These are phyloP conservation scores for Yueomyces sp. DNA, from an alignment of 805 yeast species.

Conservation along the genomic window DNA sequence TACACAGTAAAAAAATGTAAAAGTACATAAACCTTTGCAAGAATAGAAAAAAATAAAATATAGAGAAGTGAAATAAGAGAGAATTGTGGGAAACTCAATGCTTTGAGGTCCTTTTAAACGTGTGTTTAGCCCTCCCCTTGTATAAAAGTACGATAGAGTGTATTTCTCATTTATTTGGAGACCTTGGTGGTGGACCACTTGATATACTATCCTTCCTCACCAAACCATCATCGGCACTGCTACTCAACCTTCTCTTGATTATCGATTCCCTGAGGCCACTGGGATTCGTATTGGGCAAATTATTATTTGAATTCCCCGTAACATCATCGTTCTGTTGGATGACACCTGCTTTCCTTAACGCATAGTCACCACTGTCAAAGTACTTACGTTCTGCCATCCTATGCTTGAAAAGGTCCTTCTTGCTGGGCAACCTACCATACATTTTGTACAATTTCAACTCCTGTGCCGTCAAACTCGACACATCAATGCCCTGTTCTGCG, in stretches of 20 bases:
- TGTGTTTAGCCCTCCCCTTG: too few species aligned
- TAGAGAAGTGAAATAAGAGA: too few species aligned
- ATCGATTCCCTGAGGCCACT: constrained; percentile 23
- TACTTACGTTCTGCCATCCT: constrained; percentile 80
- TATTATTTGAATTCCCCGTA: constrained; percentile 15
- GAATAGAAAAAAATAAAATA: too few species aligned
- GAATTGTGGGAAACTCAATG: too few species aligned
- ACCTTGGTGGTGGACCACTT: constrained; percentile 25
- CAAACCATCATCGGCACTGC: constrained; percentile 20
- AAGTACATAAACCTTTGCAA: too few species aligned
- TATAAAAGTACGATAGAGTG: too few species aligned
- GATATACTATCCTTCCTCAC: constrained; percentile 25
- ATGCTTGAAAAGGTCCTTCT: constrained; percentile 58
- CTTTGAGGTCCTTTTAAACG: too few species aligned
- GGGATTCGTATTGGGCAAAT: constrained; percentile 25
- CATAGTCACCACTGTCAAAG: constrained; percentile 91
- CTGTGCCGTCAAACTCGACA: constrained; percentile 54
- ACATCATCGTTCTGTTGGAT: constrained; percentile 14
- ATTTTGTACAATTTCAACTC: constrained; percentile 65
- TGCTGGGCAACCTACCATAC: constrained; percentile 79
- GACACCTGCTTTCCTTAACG: constrained; percentile 61
- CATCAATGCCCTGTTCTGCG: constrained; percentile 26
- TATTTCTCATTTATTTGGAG: constrained; percentile 16
- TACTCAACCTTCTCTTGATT: constrained; percentile 23
- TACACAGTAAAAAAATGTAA: too few species aligned